Base-by-base conservation (phyloP, 257 asterid species). In the Scutellaria barbata region DNA sequence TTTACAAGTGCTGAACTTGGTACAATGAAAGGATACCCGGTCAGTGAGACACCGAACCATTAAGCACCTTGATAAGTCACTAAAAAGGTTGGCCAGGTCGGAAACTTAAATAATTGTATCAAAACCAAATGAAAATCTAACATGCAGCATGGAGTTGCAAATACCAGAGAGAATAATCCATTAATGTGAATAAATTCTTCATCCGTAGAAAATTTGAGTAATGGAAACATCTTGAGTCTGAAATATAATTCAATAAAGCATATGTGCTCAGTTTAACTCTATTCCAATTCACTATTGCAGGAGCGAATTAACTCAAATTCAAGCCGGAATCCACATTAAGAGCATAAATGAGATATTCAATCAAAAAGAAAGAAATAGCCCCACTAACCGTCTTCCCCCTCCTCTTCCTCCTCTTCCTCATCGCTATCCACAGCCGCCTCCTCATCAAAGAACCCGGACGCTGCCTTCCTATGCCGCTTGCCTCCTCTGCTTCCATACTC, bases 321-420 rank as follows among this genome's bases (percentile, higher is more conserved):
- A 20, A 57, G 30, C 60, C 68, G 14, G 20, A 59, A 42, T 75
- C 69, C 11, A 11, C 61, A 68, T 20, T 50, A 57, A 42, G 43
- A 11, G 39, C 25, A 70, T 0, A 9, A 8, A 52, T 5, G 35
- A 40, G 6, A 22, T 56, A 39, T 55, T 10, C 4, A 10, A 64
- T 48, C 18, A 5, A 13, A 63, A 18, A 43, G 13, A 7, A 6
- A 0, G 18, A 11, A 3, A 3, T 3, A 73, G 70, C 51, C 50
- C 86, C 78, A 76, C 92, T 84, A 74, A 91, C 97, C 97, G 68
- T 91, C 99, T 60, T 91, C 99, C 74, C 85, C 96, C 50, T 89
- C 99, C 55, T 91, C 96, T 22, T 95, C 99, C 41, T 95, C 98
- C 79, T 94, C 98, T 0, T 94, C 98, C 1, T 88, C 97, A 22